Base-by-base conservation (phyloP, 2,329 filamentous ascomycete genomes). In the Aureobasidium sp. region DNA sequence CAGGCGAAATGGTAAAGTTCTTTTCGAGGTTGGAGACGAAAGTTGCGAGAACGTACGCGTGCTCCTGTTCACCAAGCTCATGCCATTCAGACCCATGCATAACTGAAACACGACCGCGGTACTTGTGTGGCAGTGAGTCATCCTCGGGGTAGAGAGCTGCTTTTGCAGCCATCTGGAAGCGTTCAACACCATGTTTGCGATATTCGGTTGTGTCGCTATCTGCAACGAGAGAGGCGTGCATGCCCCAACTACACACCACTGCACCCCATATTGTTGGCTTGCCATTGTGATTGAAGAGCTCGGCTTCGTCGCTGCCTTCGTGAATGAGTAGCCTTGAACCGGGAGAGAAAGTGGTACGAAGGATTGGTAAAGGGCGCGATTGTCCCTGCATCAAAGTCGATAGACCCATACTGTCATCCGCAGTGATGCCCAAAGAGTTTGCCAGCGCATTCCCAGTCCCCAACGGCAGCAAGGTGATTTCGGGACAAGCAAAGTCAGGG, bases 181-280 rank as follows among this genome's bases (percentile, higher is more conserved):
- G 82, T 69, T 87, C 83, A 33, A 80, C 79, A 13, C 93, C 93
- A 68, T 88, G 86, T 65, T 84, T 82, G 63, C 93, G 86, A 73
- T 93, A 93, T 65, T 84, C 87, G 0, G 83, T 78, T 0, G 92
- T 95, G 72, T 97, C 93, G 72, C 89, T 94, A 75, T 96, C 91
- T 67, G 89, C 91, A 23, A 97, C 90, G 3, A 97, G 80, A 43
- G 87, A 85, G 31, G 92, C 89, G 69, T 97, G 93, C 68, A 97
- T 84, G 21, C 89, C 93, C 81, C 95, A 95, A 71, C 88, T 94
- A 46, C 86, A 87, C 1, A 97, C 92, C 23, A 96, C 90, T 25
- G 87, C 88, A 27, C 90, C 92, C 67, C 88, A 82, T 2, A 81
- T 67, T 0, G 67, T 67, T 0, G 71, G 70, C 0, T 63, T 67